These are phyloP conservation scores for Chenopodium formosanum DNA, from an alignment of 148 eudicot genomes.

Conservation along the genomic window DNA sequence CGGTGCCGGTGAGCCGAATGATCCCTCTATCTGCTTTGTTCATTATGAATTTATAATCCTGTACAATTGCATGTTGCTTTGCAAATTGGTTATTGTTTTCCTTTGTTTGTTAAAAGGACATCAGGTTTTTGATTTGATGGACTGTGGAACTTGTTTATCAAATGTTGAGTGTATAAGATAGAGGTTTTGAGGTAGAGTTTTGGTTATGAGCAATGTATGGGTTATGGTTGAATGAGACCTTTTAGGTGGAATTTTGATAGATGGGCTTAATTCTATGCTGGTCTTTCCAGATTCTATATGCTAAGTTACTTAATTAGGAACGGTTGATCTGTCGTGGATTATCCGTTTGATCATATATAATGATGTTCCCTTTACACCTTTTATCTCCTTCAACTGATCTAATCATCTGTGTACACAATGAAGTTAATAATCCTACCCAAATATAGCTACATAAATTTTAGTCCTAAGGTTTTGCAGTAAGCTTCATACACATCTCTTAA, in stretches of 20 bases:
- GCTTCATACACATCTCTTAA: background rate
- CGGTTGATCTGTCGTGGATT: background rate
- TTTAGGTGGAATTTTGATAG: background rate
- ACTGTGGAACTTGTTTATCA: background rate
- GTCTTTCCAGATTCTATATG: background rate
- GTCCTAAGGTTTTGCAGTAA: too few relatives aligned
- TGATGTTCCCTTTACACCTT: too few relatives aligned
- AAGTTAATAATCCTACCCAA: too few relatives aligned
- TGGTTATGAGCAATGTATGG: background rate
- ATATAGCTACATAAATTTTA: too few relatives aligned
- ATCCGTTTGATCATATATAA: background rate
- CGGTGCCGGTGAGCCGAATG: conserved; percentile 68
- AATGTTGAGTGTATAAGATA: background rate
- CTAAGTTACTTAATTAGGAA: too few relatives aligned
- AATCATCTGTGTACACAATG: too few relatives aligned
- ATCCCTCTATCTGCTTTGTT: conserved; percentile 5
- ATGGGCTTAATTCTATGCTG: background rate
- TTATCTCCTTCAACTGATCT: too few relatives aligned
- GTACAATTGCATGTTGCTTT: background rate
- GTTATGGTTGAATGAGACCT: background rate
- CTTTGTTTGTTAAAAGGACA: background rate
- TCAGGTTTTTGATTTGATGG: background rate
- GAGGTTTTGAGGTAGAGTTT: background rate
- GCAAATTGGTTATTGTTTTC: background rate
- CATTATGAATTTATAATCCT: background rate